Evolutionary conservation across 2,329 filamentous ascomycete species (phyloP), one percentile per base, ranked within the genome.

Genomic region (Penicillium sp.): DNA sequence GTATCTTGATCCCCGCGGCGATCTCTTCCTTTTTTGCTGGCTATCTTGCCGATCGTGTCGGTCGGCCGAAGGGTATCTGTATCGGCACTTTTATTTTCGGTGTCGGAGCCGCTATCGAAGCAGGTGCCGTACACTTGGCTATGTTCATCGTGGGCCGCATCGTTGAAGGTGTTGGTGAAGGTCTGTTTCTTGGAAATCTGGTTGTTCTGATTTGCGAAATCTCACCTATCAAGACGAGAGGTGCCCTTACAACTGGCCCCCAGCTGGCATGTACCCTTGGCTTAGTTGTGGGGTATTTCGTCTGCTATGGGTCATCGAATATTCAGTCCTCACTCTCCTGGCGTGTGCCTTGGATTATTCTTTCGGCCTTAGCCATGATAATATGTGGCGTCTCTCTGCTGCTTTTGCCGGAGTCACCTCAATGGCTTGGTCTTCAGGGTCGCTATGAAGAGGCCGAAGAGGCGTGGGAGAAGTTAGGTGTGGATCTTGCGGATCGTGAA

Each of bases 151-250:
- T 77, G 3, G 86, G 86, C 0, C 74, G 86, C 1, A 76, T 77
- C 0, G 63, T 88, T 5, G 80, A 77, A n/a, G 85, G 86, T 0
- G 64, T 87, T 11, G 86, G 86, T 0, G 80, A 87, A 62, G 84
- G 85, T 0, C 67, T 86, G 1, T 87, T 80, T 61, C 64, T 88
- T 4, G 79, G 80, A 16, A 84, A 78, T n/a, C 68, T 84, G 24
- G 75, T 78, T 10, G 83, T 87, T 64, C 80, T 87, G 59, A 83
- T 87, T 22, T 82, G 82, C 55, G 86, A 88, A 68, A 85, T 88
- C 14, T 81, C 84, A 1, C 85, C 84, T 0, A 72, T 78, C 1
- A 72, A 70, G 3, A 69, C 74, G 3, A 73, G 85, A 29, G 85
- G 84, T 0, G 72, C 77, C 0, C 66, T 88, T 2, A 78, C 80